A percentile compares a stretch with the other conserved stretches of the same genome.
phyloP scores from a whole-genome alignment of 2,329 filamentous ascomycete species.

The Monosporascus sp. region DNA sequence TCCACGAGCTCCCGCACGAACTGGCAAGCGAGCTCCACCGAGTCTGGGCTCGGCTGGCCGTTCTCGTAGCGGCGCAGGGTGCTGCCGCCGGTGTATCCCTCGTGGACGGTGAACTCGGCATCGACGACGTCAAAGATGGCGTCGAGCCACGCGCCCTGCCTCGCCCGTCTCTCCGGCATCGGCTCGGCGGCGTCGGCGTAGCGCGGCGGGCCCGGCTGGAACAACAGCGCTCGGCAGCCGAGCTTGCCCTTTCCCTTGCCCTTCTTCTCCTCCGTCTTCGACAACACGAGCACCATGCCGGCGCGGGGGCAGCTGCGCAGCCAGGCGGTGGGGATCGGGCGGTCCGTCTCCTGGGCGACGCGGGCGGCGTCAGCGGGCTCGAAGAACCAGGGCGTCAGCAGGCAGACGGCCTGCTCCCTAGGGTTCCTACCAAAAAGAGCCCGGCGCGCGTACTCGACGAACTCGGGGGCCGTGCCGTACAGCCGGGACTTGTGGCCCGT shows the following conservation, averaged over 20 bases:
- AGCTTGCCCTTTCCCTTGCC: background rate
- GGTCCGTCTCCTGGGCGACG: background rate
- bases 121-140: background rate
- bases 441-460: conserved; percentile 9
- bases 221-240: conserved; percentile 5
- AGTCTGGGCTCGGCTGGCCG: background rate
- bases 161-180: background rate
- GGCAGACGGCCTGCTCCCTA: conserved; percentile 6
- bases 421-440: background rate
- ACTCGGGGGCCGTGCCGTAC: conserved; percentile 13
- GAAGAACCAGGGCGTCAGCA: conserved; percentile 17
- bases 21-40: background rate
- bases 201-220: conserved; percentile 7
- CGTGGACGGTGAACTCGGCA: background rate
- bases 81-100: conserved; percentile 8
- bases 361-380: conserved; percentile 1
- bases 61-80: background rate
- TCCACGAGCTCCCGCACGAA: background rate
- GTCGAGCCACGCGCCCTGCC: conserved; percentile 9
- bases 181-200: conserved; percentile 5
- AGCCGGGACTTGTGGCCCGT: conserved; percentile 12
- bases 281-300: conserved; percentile 9
- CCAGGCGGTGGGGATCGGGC: conserved; percentile 7
- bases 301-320: conserved; percentile 8
- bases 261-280: background rate